Conservation (phyloP, 2,329 filamentous ascomycete species). For the Fusarium torulosum region DNA sequence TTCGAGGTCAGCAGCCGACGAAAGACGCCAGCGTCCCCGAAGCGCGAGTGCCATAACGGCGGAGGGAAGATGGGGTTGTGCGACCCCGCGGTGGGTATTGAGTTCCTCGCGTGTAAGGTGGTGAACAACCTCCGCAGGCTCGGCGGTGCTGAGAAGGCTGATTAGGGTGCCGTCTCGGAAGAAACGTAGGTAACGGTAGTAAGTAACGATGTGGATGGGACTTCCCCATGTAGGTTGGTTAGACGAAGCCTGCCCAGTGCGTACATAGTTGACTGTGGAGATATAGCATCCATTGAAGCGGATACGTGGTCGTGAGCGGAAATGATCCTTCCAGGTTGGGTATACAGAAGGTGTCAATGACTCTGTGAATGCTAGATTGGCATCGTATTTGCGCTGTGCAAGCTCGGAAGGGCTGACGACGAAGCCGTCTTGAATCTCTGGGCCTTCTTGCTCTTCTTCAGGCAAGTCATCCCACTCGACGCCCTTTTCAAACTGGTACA, state of each 20-base stretch:
- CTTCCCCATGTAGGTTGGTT: slow-evolving; percentile 81
- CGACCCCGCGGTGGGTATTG: slow-evolving; percentile 56
- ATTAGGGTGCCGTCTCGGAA: slow-evolving; percentile 90
- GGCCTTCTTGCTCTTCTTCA: slow-evolving; percentile 50
- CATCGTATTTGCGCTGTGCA: slow-evolving; percentile 50
- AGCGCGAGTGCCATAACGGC: slow-evolving; percentile 76
- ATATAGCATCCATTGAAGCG: slow-evolving; percentile 98
- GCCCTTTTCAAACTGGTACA: slow-evolving; percentile 79
- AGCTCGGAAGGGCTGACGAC: slow-evolving; percentile 56
- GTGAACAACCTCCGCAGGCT: slow-evolving; percentile 89
- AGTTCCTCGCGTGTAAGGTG: slow-evolving; percentile 81
- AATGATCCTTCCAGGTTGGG: slow-evolving; percentile 74
- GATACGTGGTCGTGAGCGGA: slow-evolving; percentile 84
- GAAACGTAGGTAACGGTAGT: slow-evolving; percentile 96
- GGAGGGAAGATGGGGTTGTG: slow-evolving; percentile 53
- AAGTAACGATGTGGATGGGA: slow-evolving; percentile 95
- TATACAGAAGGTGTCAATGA: slow-evolving; percentile 61
- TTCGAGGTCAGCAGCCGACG: slow-evolving; percentile 52
- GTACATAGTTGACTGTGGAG: slow-evolving; percentile 93
- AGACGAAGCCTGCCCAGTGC: slow-evolving; percentile 79
- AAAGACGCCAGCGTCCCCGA: slow-evolving; percentile 67
- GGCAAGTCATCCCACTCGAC: slow-evolving; percentile 66
- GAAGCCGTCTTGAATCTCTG: slow-evolving; percentile 49
- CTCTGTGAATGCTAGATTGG: slow-evolving; percentile 54
- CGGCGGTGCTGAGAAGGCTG: slow-evolving; percentile 81